Percentiles rank a stretch among this genome's conserved stretches.
Evolutionary conservation across 2,329 filamentous ascomycete species (phyloP).

Genomic region (Byssochlamys sp.): DNA sequence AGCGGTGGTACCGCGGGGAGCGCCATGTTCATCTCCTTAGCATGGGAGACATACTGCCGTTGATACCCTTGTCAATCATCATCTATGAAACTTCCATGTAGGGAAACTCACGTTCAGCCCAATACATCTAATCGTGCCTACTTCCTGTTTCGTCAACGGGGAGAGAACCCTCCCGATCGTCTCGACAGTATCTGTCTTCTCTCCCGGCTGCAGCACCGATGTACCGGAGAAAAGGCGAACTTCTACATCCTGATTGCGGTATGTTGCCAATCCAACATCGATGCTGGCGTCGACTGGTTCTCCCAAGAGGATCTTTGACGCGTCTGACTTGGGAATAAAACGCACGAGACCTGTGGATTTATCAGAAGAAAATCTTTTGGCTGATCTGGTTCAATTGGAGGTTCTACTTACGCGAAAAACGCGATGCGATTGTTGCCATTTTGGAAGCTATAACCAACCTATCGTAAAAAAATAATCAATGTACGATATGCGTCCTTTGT

Average conservation of each 20-base stretch:
- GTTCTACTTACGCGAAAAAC: slow-evolving; percentile 17
- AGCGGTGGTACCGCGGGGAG: slow-evolving; percentile 48
- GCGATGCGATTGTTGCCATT: slow-evolving; percentile 19
- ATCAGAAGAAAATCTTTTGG: slow-evolving; percentile 1
- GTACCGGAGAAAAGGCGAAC: slow-evolving; percentile 50
- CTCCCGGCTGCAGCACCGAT: slow-evolving; percentile 49
- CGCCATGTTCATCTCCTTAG: slow-evolving; percentile 43
- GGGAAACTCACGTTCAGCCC: slow-evolving; percentile 42
- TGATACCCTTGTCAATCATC: neutral
- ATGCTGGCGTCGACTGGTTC: slow-evolving; percentile 45
- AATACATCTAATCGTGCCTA: slow-evolving; percentile 51
- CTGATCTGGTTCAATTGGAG: neutral
- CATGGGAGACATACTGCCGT: slow-evolving; percentile 39
- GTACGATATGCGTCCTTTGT: neutral
- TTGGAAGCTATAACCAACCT: neutral
- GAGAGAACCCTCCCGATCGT: slow-evolving; percentile 39
- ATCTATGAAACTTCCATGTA: neutral
- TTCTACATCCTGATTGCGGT: slow-evolving; percentile 47
- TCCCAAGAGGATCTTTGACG: slow-evolving; percentile 44
- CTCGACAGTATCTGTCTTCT: slow-evolving; percentile 36
- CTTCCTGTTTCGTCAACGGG: slow-evolving; percentile 40
- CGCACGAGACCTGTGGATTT: slow-evolving; percentile 47
- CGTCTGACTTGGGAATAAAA: slow-evolving; percentile 46
- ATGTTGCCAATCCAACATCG: slow-evolving; percentile 50
- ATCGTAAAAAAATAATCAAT: neutral